Percentiles rank a stretch among this genome's conserved stretches.
Evolutionary conservation across 352 stramenopile species (phyloP).

Genomic region (Elongisporangium prolatum): DNA sequence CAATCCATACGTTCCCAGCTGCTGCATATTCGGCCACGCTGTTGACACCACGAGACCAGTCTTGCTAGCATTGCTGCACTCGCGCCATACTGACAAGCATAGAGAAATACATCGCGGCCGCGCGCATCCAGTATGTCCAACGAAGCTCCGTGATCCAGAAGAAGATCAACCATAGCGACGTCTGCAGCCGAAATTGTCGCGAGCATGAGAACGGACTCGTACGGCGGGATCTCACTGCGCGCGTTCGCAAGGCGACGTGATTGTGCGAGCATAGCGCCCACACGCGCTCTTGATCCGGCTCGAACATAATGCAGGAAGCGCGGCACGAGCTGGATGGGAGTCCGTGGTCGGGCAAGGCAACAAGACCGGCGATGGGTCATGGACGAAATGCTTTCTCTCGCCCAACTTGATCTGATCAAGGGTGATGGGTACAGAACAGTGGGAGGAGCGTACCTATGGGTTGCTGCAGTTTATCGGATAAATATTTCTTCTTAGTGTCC

Average conservation of each 20-base stretch:
- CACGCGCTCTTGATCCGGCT: neutral
- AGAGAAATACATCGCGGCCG: constrained; percentile 15
- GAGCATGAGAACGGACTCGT: constrained; percentile 12
- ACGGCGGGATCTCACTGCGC: constrained; percentile 2
- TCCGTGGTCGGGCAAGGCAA: neutral
- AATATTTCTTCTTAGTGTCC: neutral
- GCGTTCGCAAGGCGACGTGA: constrained; percentile 1
- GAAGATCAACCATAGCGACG: constrained; percentile 13
- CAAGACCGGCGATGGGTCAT: neutral
- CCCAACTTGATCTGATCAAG: neutral
- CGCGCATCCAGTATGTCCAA: constrained; percentile 21
- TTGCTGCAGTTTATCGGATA: neutral
- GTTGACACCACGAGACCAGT: constrained; percentile 10
- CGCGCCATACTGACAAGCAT: constrained; percentile 16
- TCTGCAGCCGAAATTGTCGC: constrained; percentile 2
- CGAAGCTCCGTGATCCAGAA: constrained; percentile 20
- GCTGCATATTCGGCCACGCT: neutral
- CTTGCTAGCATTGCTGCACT: constrained; percentile 4
- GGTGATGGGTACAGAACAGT: neutral
- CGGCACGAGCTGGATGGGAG: neutral
- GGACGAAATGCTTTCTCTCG: neutral
- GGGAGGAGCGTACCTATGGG: neutral
- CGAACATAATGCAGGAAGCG: neutral
- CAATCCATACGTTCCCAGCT: constrained; percentile 1
- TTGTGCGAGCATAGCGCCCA: neutral